These are phyloP conservation scores for Debaryomyces sp. DNA, from an alignment of 1,139 yeast species.

Conservation along the genomic window DNA sequence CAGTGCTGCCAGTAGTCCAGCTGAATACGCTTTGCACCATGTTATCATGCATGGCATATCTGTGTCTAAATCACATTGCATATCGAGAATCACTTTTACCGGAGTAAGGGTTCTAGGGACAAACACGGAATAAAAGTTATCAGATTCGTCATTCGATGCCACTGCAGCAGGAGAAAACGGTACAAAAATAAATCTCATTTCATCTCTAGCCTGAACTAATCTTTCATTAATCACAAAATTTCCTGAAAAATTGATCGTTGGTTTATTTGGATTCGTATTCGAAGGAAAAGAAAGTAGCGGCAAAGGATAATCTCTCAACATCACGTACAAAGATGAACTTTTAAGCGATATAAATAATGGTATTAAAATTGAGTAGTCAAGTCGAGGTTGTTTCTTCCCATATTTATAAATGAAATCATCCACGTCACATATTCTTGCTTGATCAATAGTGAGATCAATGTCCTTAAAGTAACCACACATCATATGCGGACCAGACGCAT, in stretches of 20 bases:
- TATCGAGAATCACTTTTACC: constrained; percentile 42
- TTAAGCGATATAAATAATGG: constrained; percentile 37
- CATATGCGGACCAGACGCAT: constrained; percentile 39
- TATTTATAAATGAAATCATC: constrained; percentile 38
- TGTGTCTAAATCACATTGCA: constrained; percentile 36
- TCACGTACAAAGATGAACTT: constrained; percentile 34
- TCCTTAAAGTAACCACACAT: constrained; percentile 34
- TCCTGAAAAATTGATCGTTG: constrained; percentile 37
- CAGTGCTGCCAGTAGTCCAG: constrained; percentile 39
- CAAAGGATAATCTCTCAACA: constrained; percentile 43
- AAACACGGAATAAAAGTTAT: constrained; percentile 43
- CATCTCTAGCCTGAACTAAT: constrained; percentile 38
- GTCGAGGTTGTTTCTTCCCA: constrained; percentile 47
- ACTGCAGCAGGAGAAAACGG: constrained; percentile 47
- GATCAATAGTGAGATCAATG: constrained; percentile 33
- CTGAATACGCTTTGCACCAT: constrained; percentile 48
- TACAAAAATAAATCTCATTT: constrained; percentile 47
- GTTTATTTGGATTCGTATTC: constrained; percentile 25
- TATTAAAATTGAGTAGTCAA: constrained; percentile 41
- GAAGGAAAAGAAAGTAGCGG: constrained; percentile 47
- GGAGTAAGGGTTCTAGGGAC: constrained; percentile 51
- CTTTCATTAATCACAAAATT: constrained; percentile 48
- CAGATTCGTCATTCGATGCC: constrained; percentile 23
- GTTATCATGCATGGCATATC: constrained; percentile 44
- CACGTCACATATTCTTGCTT: constrained; percentile 33